A percentile compares a stretch with the other conserved stretches of the same genome.
phyloP scores from a whole-genome alignment of 2,329 filamentous ascomycete genomes.

The Akanthomyces lecanii region DNA sequence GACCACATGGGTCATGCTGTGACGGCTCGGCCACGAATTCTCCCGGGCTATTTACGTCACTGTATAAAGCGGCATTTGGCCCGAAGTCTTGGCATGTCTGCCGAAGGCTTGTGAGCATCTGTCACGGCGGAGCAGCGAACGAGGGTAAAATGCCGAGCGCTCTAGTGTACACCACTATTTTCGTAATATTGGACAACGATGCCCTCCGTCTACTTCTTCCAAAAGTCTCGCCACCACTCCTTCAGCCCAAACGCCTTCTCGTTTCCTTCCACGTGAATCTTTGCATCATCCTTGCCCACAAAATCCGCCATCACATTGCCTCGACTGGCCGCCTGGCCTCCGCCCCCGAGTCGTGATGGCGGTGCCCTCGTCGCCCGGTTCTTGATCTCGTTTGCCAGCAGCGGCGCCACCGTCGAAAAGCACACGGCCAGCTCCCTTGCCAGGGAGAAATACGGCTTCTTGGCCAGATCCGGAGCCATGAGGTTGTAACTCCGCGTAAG shows the following conservation, averaged over 20 bases:
- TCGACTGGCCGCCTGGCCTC: conserved; percentile 31
- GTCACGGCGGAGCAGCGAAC: background rate
- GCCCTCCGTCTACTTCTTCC: conserved; percentile 27
- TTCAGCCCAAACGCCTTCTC: conserved; percentile 77
- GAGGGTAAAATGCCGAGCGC: background rate
- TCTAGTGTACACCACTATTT: background rate
- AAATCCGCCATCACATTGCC: conserved; percentile 58
- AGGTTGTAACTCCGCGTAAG: conserved; percentile 88
- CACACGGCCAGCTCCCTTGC: conserved; percentile 77
- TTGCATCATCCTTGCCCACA: conserved; percentile 43
- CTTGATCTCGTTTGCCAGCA: conserved; percentile 66
- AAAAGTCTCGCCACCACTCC: conserved; percentile 87
- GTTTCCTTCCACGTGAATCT: conserved; percentile 68
- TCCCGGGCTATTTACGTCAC: background rate
- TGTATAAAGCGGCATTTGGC: background rate
- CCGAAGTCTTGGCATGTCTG: background rate
- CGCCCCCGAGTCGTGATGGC: conserved; percentile 30
- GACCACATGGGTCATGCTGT: background rate
- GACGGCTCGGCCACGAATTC: background rate
- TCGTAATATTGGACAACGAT: background rate
- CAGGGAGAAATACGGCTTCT: conserved; percentile 86
- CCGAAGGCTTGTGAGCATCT: background rate
- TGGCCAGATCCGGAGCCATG: conserved; percentile 86
- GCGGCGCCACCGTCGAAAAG: conserved; percentile 80
- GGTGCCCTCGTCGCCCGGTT: conserved; percentile 56